Conservation (phyloP, 83 land plant species). For the Diphasiastrum complanatum region DNA sequence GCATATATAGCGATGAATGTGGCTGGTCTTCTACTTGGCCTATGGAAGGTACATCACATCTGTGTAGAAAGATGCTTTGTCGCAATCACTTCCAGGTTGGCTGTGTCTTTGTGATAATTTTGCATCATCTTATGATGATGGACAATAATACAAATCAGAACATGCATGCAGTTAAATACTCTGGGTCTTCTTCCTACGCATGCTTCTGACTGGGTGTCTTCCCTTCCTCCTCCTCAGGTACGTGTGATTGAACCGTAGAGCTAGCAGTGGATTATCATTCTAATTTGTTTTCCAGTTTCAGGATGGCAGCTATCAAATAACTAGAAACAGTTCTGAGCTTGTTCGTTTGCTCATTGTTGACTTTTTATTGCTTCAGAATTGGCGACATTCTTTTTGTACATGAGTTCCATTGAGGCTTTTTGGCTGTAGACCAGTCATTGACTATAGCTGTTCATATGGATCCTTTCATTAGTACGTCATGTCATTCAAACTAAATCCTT, state of each 20-base stretch:
- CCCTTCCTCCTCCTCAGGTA: slow-evolving; percentile 81
- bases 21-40: slow-evolving; percentile 54
- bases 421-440: too few species aligned
- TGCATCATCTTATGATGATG: too few species aligned
- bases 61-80: not conserved
- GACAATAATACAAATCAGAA: too few species aligned
- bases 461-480: too few species aligned
- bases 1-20: slow-evolving; percentile 63
- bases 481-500: not conserved
- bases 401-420: too few species aligned
- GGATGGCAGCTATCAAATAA: too few species aligned
- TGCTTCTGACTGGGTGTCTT: slow-evolving; percentile 94
- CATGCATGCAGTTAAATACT: slow-evolving; percentile 90
- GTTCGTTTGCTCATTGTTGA: too few species aligned
- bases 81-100: not conserved
- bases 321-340: not conserved
- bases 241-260: slow-evolving; percentile 1
- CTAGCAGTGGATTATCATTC: not conserved
- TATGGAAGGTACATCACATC: slow-evolving; percentile 60
- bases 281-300: not conserved
- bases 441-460: too few species aligned
- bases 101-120: too few species aligned
- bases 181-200: slow-evolving; percentile 95
- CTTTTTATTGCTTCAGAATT: too few species aligned
- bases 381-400: too few species aligned